Evolutionary conservation across 2,329 filamentous ascomycete genomes (phyloP).

Genomic region (Aspergillus proliferans): DNA sequence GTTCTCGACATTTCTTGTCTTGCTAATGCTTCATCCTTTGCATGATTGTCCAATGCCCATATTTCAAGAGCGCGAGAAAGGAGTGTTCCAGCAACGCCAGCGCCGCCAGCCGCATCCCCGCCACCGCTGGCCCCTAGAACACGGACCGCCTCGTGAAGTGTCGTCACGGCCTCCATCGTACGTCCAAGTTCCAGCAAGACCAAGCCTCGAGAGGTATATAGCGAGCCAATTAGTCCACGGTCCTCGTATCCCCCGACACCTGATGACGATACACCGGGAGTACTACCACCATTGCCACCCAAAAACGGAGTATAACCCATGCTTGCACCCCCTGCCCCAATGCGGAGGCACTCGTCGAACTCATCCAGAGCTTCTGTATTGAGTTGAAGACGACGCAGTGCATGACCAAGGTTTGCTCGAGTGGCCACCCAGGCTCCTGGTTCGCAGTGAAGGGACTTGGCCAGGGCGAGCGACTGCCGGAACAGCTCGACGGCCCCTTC

Average conservation of each 20-base stretch:
- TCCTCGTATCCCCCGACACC: slow-evolving; percentile 44
- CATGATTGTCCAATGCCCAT: slow-evolving; percentile 38
- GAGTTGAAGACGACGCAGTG: slow-evolving; percentile 65
- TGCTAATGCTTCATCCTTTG: slow-evolving; percentile 13
- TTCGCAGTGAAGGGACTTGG: slow-evolving; percentile 74
- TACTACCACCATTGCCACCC: slow-evolving; percentile 29
- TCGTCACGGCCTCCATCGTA: slow-evolving; percentile 69
- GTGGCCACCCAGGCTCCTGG: slow-evolving; percentile 76
- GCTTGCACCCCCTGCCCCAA: slow-evolving; percentile 68
- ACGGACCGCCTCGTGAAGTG: slow-evolving; percentile 66
- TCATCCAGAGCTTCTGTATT: slow-evolving; percentile 67
- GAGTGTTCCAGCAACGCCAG: slow-evolving; percentile 42
- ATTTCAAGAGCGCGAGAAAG: slow-evolving; percentile 41
- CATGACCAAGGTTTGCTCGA: slow-evolving; percentile 82
- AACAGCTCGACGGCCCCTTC: slow-evolving; percentile 73
- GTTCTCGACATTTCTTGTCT: slow-evolving; percentile 12
- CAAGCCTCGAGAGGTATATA: slow-evolving; percentile 58
- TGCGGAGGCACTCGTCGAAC: slow-evolving; percentile 80
- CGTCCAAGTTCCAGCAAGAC: slow-evolving; percentile 72
- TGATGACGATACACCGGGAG: slow-evolving; percentile 30
- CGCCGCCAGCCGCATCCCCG: slow-evolving; percentile 42
- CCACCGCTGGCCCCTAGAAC: slow-evolving; percentile 41
- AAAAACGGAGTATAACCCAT: slow-evolving; percentile 66
- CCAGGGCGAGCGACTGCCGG: slow-evolving; percentile 66
- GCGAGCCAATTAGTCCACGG: slow-evolving; percentile 39